Conservation (phyloP, 1,284 basidiomycete genomes). For the Ganoderma boninense region DNA sequence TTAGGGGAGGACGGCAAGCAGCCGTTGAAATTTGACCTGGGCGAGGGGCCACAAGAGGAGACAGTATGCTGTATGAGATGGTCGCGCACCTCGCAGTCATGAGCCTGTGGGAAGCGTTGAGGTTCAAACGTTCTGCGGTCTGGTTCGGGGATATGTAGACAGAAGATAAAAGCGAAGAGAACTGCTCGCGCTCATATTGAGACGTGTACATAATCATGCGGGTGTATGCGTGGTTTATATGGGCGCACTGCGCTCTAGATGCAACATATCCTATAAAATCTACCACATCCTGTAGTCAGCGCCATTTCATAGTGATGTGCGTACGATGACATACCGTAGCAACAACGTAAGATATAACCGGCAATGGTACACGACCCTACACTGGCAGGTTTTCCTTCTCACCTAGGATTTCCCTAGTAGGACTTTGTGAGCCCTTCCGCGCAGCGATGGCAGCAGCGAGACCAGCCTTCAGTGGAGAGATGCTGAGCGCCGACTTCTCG, state of each 20-base stretch:
- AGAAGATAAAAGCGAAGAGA: not conserved
- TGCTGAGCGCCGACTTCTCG: conserved; percentile 28
- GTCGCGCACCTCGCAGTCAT: conserved; percentile 11
- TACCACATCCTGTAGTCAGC: conserved; percentile 1
- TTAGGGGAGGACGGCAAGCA: conserved; percentile 13
- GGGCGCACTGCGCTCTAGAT: conserved; percentile 29
- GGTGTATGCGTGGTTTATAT: conserved; percentile 26
- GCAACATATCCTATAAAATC: conserved; percentile 26
- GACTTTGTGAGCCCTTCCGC: conserved; percentile 33
- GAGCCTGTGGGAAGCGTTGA: not conserved
- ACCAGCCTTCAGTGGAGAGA: conserved; percentile 26
- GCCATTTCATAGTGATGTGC: not conserved
- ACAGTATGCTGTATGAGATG: conserved; percentile 18
- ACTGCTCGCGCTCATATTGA: conserved; percentile 18
- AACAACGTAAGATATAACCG: conserved; percentile 22
- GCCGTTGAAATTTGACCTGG: conserved; percentile 8
- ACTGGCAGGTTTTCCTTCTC: conserved; percentile 44
- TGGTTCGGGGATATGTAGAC: not conserved
- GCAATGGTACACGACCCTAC: conserved; percentile 17
- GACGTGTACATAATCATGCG: conserved; percentile 18
- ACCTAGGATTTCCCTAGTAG: conserved; percentile 40
- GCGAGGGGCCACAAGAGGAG: conserved; percentile 11
- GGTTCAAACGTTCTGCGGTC: not conserved
- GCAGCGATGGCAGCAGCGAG: conserved; percentile 18
- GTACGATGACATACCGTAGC: conserved; percentile 22